These are phyloP conservation scores for Speleostelium caveatum DNA, from an alignment of 78 protist genomes.

Conservation along the genomic window DNA sequence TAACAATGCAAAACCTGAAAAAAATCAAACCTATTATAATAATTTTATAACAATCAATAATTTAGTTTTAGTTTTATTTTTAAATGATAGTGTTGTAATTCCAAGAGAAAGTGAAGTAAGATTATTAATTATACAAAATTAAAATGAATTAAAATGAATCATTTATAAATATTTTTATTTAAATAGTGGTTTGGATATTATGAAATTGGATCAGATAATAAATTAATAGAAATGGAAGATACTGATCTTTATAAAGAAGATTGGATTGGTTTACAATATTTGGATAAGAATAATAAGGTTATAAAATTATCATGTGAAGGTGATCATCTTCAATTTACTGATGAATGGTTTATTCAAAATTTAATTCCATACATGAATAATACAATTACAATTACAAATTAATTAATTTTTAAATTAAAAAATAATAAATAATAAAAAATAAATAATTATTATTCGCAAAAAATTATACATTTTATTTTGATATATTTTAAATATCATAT, in stretches of 20 bases:
- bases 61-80: slow-evolving; percentile 78
- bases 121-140: too few relatives aligned
- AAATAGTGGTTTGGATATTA: slow-evolving; percentile 39
- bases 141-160: too few relatives aligned
- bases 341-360: slow-evolving; percentile 67
- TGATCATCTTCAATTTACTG: slow-evolving; percentile 80
- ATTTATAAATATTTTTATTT: not conserved
- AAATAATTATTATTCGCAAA: too few relatives aligned
- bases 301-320: slow-evolving; percentile 47
- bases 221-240: slow-evolving; percentile 60
- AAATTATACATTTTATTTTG: too few relatives aligned
- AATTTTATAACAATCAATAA: slow-evolving; percentile 54
- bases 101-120: slow-evolving; percentile 79
- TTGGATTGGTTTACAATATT: slow-evolving; percentile 76
- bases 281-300: slow-evolving; percentile 52
- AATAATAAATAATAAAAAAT: too few relatives aligned
- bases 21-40: slow-evolving; percentile 81
- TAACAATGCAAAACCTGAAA: slow-evolving; percentile 62
- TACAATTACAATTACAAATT: slow-evolving; percentile 1
- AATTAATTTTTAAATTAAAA: too few relatives aligned
- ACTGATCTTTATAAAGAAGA: slow-evolving; percentile 75
- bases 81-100: slow-evolving; percentile 81
- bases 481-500: not conserved
- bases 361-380: slow-evolving; percentile 68
- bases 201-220: not conserved